Conservation (phyloP, 441 rosid genomes). For the Kokia cookei region DNA sequence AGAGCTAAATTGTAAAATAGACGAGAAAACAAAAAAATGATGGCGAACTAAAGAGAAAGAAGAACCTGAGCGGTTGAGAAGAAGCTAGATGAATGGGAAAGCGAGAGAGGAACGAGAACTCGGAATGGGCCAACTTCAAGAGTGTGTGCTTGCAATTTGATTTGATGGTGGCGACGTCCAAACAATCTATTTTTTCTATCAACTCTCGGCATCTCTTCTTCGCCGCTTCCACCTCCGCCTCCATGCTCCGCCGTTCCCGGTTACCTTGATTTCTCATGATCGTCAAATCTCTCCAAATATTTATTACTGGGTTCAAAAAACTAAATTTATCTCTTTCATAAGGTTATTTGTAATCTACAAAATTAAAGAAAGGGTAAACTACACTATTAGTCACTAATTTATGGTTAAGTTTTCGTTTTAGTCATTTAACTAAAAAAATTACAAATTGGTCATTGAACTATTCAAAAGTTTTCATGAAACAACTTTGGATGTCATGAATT, state of each 20-base stretch:
- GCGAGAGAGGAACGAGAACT: conserved; percentile 69
- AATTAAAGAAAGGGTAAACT: too few species aligned
- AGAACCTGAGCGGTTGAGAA: conserved; percentile 37
- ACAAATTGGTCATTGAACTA: too few species aligned
- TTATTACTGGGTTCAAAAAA: not conserved
- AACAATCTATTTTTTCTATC: conserved; percentile 29
- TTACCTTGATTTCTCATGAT: not conserved
- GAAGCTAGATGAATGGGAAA: conserved; percentile 14
- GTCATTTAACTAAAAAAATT: too few species aligned
- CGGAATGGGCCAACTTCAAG: conserved; percentile 60
- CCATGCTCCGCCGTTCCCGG: not conserved
- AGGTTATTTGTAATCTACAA: too few species aligned
- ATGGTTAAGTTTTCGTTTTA: too few species aligned
- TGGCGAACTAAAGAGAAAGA: not conserved
- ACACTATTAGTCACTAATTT: too few species aligned
- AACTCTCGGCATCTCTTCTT: conserved; percentile 46
- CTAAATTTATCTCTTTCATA: too few species aligned
- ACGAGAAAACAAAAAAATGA: not conserved
- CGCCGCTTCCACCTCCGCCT: conserved; percentile 38
- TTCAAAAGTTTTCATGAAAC: too few species aligned
- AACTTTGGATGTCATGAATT: fast-evolving
- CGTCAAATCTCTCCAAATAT: not conserved
- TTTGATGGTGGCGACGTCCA: conserved; percentile 21
- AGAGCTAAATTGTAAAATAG: not conserved
- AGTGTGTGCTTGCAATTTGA: conserved; percentile 55